Evolutionary conservation across 768 basidiomycete genomes (phyloP).

Genomic region (Chiua virens): DNA sequence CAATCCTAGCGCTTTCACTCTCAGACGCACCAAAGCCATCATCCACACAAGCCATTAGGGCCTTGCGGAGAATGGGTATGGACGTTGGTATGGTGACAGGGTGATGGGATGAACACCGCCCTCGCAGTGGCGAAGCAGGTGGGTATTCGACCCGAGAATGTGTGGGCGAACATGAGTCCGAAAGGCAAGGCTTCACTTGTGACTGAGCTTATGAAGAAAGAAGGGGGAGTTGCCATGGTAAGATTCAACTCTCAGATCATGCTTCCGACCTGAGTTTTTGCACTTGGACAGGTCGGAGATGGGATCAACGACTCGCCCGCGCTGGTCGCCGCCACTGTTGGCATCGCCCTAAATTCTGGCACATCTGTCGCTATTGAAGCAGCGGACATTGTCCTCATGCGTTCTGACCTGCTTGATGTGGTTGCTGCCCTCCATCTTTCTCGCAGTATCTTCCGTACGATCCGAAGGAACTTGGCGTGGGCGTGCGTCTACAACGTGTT

Average conservation of each 20-base stretch:
- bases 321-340: slow-evolving; percentile 92
- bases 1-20: slow-evolving; percentile 80
- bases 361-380: slow-evolving; percentile 98
- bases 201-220: slow-evolving; percentile 71
- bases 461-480: slow-evolving; percentile 93
- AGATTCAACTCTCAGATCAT: slow-evolving; percentile 20
- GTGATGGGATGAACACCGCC: slow-evolving; percentile 85
- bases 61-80: slow-evolving; percentile 87
- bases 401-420: slow-evolving; percentile 93
- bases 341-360: slow-evolving; percentile 94
- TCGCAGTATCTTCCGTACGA: slow-evolving; percentile 82
- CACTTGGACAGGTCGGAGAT: slow-evolving; percentile 76
- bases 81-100: slow-evolving; percentile 93
- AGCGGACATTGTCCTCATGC: slow-evolving; percentile 97
- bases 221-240: slow-evolving; percentile 89
- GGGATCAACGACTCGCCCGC: slow-evolving; percentile 99
- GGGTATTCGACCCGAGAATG: slow-evolving; percentile 78
- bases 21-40: slow-evolving; percentile 87
- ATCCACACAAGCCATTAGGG: slow-evolving; percentile 76
- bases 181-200: slow-evolving; percentile 92
- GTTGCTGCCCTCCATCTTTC: slow-evolving; percentile 95
- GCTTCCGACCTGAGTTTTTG: neutral
- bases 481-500: slow-evolving; percentile 93
- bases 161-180: slow-evolving; percentile 93
- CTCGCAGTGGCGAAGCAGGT: slow-evolving; percentile 86